A percentile compares a stretch with the other conserved stretches of the same genome.
Conservation (phyloP, 257 asterid genomes). For the Henckelia pumila region DNA sequence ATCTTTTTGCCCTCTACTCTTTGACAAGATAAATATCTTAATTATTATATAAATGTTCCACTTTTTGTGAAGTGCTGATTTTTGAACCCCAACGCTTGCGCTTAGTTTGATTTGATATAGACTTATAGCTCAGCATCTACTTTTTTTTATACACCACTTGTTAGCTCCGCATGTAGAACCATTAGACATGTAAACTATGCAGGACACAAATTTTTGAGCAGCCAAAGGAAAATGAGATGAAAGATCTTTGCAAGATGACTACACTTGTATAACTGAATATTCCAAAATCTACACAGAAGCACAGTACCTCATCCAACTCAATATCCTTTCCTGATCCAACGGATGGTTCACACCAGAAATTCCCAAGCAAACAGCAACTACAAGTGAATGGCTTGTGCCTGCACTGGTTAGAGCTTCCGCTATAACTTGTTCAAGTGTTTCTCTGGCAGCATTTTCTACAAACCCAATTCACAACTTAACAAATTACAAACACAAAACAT, state of each 20-base stretch:
- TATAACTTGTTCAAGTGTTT: slow-evolving; percentile 67
- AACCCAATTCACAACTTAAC: slow-evolving; percentile 8
- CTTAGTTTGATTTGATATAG: background rate
- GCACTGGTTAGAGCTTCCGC: slow-evolving; percentile 66
- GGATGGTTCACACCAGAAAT: slow-evolving; percentile 94
- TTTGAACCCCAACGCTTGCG: slow-evolving; percentile 18
- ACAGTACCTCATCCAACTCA: slow-evolving; percentile 78
- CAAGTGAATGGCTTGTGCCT: slow-evolving; percentile 62
- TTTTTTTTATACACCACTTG: background rate
- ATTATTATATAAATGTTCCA: background rate
- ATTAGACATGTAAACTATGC: background rate
- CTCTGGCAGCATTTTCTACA: slow-evolving; percentile 73
- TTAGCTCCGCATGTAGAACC: slow-evolving; percentile 8
- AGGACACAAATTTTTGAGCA: slow-evolving; percentile 18
- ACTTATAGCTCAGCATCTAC: slow-evolving; percentile 4
- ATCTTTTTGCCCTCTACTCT: background rate
- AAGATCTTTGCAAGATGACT: slow-evolving; percentile 10
- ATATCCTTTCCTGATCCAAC: slow-evolving; percentile 67
- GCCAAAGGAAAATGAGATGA: slow-evolving; percentile 12
- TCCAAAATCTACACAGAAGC: background rate
- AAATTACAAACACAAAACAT: slow-evolving; percentile 1
- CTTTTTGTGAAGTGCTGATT: background rate
- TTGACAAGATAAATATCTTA: background rate
- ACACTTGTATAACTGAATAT: background rate
- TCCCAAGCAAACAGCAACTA: slow-evolving; percentile 83